Base-by-base conservation (phyloP, 257 asterid species). In the Voacanga thouarsii region DNA sequence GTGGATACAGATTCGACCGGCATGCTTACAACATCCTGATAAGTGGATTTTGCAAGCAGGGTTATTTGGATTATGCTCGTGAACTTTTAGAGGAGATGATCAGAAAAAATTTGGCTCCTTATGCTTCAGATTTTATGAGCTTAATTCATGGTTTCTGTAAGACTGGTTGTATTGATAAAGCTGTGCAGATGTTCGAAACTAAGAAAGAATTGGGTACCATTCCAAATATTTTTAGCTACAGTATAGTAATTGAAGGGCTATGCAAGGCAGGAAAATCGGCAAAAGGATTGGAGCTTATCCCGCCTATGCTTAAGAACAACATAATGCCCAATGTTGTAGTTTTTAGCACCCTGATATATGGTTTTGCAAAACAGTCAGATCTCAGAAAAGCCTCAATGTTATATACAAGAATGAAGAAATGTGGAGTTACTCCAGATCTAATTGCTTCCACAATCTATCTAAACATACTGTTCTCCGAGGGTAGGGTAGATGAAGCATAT, bases 31-130 rank as follows among this genome's bases (percentile, higher is more conserved):
- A 83, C 77, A 80, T 84, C 83, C 82, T 91, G 78, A 87, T 91
- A n/a, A 73, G 73, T 61, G 92, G 91, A 75, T 88, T 85, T 81
- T 85, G 89, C 65, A 78, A 50, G 75, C 87, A 81, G 76, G 91
- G 92, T 43, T 82, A 89, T 79, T 76, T 89, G 85, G 84, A 82
- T 53, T 75, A 79, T 56, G 96, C 92, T 33, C 71, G 56, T 75
- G 79, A 65, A 57, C 86, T 90, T 68, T 67, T 90, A 21, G 85
- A 86, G 83, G 92, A 89, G 87, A 90, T 90, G 94, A 83, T 81
- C 56, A 75, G 68, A 59, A 85, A 82, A 79, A 69, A 81, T 77
- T 70, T 89, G 76, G 72, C 78, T 84, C 89, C 90, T 66, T 60
- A 79, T 82, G 82, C 82, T 65, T 77, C 78, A 41, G 86, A 76